phyloP scores from a whole-genome alignment of 305 asterid species.

The Fraxinus paxiana region DNA sequence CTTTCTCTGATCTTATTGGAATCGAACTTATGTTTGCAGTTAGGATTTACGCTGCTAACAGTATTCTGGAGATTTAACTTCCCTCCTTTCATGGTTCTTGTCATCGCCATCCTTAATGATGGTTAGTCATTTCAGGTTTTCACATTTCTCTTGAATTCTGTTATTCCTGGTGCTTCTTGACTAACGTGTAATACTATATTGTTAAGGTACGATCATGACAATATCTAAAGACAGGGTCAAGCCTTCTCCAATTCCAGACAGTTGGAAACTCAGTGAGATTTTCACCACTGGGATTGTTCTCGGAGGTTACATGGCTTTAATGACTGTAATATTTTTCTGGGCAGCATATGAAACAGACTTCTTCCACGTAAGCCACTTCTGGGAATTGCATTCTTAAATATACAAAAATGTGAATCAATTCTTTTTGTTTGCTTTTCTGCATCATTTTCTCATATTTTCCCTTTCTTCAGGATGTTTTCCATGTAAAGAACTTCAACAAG shows the following conservation, averaged over 20 bases:
- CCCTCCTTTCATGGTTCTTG: conserved; percentile 71
- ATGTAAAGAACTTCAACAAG: conserved; percentile 31
- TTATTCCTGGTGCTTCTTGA: background rate
- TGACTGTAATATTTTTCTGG: conserved; percentile 49
- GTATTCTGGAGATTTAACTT: conserved; percentile 60
- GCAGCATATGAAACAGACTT: conserved; percentile 41
- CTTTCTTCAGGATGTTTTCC: conserved; percentile 23
- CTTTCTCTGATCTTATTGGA: background rate
- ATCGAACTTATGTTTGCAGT: conserved; percentile 28
- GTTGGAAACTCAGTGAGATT: conserved; percentile 57
- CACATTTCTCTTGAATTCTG: background rate
- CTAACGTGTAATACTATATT: conserved; percentile 15
- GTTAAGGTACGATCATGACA: conserved; percentile 51
- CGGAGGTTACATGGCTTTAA: conserved; percentile 47
- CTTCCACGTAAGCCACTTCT: conserved; percentile 31
- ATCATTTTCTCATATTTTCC: background rate
- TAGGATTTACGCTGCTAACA: conserved; percentile 54
- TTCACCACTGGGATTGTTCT: conserved; percentile 50
- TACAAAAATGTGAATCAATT: background rate
- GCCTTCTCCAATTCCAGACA: conserved; percentile 56
- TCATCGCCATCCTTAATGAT: conserved; percentile 72
- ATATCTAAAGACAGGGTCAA: conserved; percentile 57
- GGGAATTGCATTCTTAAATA: background rate
- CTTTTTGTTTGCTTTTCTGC: background rate
- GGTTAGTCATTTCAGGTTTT: conserved; percentile 36